Evolutionary conservation across 2,329 filamentous ascomycete genomes (phyloP), one percentile per base, ranked within the genome.

Genomic region (Calonectria pseudoreteaudii): DNA sequence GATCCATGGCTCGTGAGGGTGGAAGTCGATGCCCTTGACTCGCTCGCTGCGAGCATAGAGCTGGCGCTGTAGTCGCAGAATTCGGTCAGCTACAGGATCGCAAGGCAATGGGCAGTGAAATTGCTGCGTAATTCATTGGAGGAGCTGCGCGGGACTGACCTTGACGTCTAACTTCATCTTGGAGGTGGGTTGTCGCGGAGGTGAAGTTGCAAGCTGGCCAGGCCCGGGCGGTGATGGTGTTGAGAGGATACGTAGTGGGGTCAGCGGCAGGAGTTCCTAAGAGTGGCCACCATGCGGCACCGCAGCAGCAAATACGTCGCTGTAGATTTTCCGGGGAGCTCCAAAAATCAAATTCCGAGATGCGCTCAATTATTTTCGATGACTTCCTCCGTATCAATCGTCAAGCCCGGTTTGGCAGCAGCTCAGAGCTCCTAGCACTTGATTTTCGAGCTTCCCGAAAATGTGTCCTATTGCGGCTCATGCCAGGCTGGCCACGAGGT

Each of bases 21-120:
- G 96, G 85, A 98, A 98, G 88, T 98, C 96, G 86, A 98, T 95
- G 84, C 94, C 94, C 88, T 98, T 98, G 80, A 98, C 96, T 88
- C 96, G 94, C 91, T 98, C 95, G 82, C 94, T 97, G 86, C 95
- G 92, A 86, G 94, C 94, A 88, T 86, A 87, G 78, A 87, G 83
- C 84, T 87, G 86, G 79, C 86, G 85, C 86, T 87, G 78, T 76
- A 75, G 75, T 78, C 72, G 73, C 76, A 77, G 76, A 36, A 74
- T 71, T 70, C 73, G 76, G 79, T 80, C 77, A 80, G 79, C 71
- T 80, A 72, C 68, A 18, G 41, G 64, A 71, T 81, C 69, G 78
- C 56, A 71, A 70, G 26, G 68, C 68, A 65, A 65, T 65, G 58
- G 56, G 67, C 16, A 38, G 36, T 30, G 28, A 58, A 53, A 36